A percentile compares a stretch with the other conserved stretches of the same genome.
Conservation (phyloP, 257 asterid species). For the Solanum infundibuliforme region DNA sequence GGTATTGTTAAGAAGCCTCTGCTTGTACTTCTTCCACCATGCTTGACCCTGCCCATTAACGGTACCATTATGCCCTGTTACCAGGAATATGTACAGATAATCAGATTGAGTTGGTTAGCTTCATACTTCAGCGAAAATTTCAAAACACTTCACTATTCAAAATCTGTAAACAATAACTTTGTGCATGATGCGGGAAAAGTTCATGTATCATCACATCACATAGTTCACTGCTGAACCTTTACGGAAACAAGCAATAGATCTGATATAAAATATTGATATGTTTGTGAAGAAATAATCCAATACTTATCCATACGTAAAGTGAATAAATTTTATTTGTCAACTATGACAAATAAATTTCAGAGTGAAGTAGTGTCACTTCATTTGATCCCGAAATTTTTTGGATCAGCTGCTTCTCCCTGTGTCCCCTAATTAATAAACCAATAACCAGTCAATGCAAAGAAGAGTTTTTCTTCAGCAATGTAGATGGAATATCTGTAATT, state of each 20-base stretch:
- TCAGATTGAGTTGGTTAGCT: conserved; percentile 4
- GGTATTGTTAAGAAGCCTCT: conserved; percentile 63
- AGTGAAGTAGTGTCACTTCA: not conserved
- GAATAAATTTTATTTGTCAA: not conserved
- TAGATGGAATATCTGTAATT: not conserved
- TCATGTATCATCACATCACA: not conserved
- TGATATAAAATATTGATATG: not conserved
- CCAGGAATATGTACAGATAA: conserved; percentile 1
- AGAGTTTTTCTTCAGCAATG: not conserved
- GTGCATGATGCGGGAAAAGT: not conserved
- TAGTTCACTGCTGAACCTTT: not conserved
- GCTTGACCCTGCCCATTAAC: conserved; percentile 67
- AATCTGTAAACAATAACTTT: not conserved
- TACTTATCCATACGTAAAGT: not conserved
- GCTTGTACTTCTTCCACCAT: conserved; percentile 70
- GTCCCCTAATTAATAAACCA: not conserved
- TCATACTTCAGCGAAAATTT: not conserved
- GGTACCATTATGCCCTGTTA: conserved; percentile 74
- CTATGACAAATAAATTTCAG: not conserved
- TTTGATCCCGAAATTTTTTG: not conserved
- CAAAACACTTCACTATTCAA: not conserved
- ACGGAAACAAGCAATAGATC: not conserved
- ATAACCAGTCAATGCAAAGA: not conserved
- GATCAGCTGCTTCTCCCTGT: not conserved
- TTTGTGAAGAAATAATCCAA: not conserved